Conservation (phyloP, 352 stramenopile species). For the Globisporangium barbulae region DNA sequence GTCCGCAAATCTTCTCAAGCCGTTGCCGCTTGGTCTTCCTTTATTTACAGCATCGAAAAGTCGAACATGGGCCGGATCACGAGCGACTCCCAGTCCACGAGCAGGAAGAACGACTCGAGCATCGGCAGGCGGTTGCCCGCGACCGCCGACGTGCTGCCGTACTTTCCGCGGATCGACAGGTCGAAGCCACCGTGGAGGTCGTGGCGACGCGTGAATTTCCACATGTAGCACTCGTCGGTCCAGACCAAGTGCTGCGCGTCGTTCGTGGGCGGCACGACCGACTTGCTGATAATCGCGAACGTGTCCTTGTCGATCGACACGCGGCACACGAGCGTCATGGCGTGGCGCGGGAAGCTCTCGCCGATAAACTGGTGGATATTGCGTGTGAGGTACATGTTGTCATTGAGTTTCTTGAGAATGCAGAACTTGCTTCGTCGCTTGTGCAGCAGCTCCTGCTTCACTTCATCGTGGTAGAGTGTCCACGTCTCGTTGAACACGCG, state of each 20-base stretch:
- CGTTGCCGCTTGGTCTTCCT: not conserved
- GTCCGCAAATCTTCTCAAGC: slow-evolving; percentile 1
- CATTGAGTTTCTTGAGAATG: slow-evolving; percentile 81
- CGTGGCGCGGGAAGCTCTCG: slow-evolving; percentile 81
- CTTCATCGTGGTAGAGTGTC: slow-evolving; percentile 71
- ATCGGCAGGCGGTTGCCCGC: slow-evolving; percentile 79
- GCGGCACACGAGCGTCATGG: slow-evolving; percentile 78
- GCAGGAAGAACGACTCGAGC: slow-evolving; percentile 84
- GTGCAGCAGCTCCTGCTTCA: slow-evolving; percentile 66
- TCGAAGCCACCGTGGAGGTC: slow-evolving; percentile 66
- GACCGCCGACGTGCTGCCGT: slow-evolving; percentile 79
- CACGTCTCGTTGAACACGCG: slow-evolving; percentile 80
- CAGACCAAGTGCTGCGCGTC: slow-evolving; percentile 85
- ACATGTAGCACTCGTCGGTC: slow-evolving; percentile 87
- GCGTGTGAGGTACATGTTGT: slow-evolving; percentile 83
- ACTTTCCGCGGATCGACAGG: slow-evolving; percentile 72
- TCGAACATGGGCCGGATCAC: slow-evolving; percentile 79
- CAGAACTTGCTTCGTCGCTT: slow-evolving; percentile 80
- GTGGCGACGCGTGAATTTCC: slow-evolving; percentile 61
- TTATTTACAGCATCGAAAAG: slow-evolving; percentile 35
- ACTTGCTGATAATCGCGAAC: slow-evolving; percentile 82
- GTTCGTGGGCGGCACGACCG: slow-evolving; percentile 70
- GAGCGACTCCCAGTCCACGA: slow-evolving; percentile 84
- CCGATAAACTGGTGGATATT: slow-evolving; percentile 89
- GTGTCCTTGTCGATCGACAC: slow-evolving; percentile 83